Conservation (phyloP, 192 early-diverging fungal genomes). For the Coemansia aciculifera region DNA sequence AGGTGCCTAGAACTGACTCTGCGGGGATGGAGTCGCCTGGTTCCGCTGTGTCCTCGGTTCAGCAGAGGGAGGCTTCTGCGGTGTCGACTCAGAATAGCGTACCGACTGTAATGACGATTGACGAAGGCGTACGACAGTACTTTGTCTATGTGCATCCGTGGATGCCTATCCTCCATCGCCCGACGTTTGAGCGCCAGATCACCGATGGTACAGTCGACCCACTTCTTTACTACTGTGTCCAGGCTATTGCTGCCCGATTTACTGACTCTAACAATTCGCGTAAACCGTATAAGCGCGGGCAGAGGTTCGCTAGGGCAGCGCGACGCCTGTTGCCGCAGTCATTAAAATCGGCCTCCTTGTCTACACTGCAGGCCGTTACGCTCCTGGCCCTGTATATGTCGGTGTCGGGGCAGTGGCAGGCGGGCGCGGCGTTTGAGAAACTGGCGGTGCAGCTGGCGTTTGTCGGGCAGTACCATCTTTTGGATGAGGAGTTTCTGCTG, state of each 20-base stretch:
- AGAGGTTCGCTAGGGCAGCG: conserved; percentile 29
- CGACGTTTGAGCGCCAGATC: conserved; percentile 47
- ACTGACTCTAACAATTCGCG: not conserved
- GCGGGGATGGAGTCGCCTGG: not conserved
- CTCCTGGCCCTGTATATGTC: conserved; percentile 47
- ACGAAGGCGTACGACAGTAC: conserved; percentile 36
- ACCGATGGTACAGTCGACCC: conserved; percentile 33
- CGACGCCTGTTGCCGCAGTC: conserved; percentile 25
- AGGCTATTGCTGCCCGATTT: conserved; percentile 42
- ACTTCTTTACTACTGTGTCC: conserved; percentile 42
- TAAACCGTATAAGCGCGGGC: conserved; percentile 33
- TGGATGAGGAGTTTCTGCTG: conserved; percentile 53
- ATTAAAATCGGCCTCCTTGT: conserved; percentile 15
- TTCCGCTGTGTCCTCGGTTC: not conserved
- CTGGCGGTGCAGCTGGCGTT: conserved; percentile 52
- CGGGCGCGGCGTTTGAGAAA: conserved; percentile 46
- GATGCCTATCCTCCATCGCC: conserved; percentile 50
- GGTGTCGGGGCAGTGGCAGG: conserved; percentile 48
- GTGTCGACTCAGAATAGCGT: conserved; percentile 4
- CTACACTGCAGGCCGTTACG: conserved; percentile 42
- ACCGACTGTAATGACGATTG: conserved; percentile 13
- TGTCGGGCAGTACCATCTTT: conserved; percentile 49
- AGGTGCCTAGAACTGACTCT: not conserved
- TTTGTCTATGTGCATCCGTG: conserved; percentile 53
- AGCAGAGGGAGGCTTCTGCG: not conserved